Conservation (phyloP, 23 red algal species). For the Gracilariopsis chorda region DNA sequence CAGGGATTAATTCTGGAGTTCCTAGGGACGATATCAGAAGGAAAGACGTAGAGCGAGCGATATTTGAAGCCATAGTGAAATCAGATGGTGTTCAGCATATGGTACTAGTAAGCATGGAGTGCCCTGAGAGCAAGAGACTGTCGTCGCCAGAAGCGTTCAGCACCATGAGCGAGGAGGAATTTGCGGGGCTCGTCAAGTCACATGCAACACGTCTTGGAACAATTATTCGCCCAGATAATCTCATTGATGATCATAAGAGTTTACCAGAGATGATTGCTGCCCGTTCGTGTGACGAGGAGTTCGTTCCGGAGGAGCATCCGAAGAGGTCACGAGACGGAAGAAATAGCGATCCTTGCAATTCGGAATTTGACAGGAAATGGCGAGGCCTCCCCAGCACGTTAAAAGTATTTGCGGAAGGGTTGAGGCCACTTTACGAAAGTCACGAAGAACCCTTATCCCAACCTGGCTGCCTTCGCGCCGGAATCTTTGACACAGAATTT, state of each 20-base stretch:
- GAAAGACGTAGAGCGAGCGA: not conserved
- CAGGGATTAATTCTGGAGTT: constrained; percentile 1
- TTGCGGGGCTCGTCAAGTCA: not conserved
- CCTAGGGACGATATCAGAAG: not conserved
- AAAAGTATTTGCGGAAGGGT: not conserved
- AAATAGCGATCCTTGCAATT: not conserved
- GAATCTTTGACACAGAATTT: not conserved
- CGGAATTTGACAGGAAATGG: not conserved
- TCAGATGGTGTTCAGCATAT: not conserved
- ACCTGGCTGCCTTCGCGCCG: not conserved
- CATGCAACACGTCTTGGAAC: not conserved
- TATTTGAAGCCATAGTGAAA: not conserved
- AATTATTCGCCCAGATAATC: not conserved
- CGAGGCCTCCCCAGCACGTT: not conserved
- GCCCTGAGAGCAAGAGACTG: not conserved
- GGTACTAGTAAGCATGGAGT: not conserved
- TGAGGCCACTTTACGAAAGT: not conserved
- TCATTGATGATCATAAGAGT: not conserved
- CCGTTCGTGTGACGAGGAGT: no score
- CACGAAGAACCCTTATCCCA: not conserved
- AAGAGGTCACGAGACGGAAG: not conserved
- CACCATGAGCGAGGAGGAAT: not conserved
- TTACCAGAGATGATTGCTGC: no score
- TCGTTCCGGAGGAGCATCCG: no score
- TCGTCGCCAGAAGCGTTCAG: not conserved